Conservation (phyloP, 148 eudicot genomes). For the Vaccinium macrocarpon region DNA sequence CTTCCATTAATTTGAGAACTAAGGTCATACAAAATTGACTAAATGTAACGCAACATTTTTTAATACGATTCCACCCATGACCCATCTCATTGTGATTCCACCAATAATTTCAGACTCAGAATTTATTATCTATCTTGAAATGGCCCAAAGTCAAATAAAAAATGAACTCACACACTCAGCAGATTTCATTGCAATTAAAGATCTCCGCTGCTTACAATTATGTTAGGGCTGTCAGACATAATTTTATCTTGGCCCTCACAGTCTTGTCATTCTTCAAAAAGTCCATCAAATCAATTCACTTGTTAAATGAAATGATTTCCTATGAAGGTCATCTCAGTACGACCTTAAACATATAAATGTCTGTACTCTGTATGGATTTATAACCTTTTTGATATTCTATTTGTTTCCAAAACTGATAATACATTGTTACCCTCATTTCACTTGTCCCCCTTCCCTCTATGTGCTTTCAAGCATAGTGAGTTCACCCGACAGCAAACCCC, state of each 20-base stretch:
- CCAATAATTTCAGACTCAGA: no score
- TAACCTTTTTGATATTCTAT: no score
- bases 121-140: no score
- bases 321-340: not conserved
- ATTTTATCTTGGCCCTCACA: not conserved
- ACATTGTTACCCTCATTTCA: no score
- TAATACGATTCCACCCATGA: no score
- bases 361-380: no score
- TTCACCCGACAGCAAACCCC: not conserved
- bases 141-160: no score
- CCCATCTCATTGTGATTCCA: no score
- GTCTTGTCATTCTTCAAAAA: not conserved
- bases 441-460: no score
- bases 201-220: not conserved
- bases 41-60: not conserved
- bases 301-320: not conserved
- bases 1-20: not conserved
- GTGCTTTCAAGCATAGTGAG: not conserved
- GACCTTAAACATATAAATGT: no score
- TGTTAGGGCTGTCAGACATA: not conserved
- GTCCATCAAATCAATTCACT: not conserved
- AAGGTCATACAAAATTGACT: not conserved
- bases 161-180: not conserved
- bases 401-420: no score
- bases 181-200: not conserved